Evolutionary conservation across 1,139 yeast genomes (phyloP).

Genomic region (Yamadazyma triangularis): DNA sequence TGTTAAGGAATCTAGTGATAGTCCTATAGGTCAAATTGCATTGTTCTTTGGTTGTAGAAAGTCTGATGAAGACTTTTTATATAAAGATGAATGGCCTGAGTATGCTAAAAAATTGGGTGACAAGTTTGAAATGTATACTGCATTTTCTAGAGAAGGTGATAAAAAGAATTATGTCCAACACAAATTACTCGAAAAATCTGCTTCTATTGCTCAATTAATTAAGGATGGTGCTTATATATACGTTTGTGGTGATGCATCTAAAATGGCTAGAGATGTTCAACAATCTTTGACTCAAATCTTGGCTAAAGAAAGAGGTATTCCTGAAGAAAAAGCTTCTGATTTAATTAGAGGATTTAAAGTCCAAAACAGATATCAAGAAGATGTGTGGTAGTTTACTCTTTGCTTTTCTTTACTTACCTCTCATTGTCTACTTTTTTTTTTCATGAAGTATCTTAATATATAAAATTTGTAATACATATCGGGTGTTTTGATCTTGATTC

Average conservation of each 20-base stretch:
- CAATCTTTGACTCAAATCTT: slow-evolving; percentile 62
- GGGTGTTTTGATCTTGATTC: no score
- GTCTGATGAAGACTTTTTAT: slow-evolving; percentile 70
- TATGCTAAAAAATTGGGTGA: slow-evolving; percentile 62
- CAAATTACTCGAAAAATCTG: slow-evolving; percentile 56
- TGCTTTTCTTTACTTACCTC: no score
- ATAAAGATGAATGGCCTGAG: slow-evolving; percentile 81
- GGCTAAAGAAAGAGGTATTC: slow-evolving; percentile 51
- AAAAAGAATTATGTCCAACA: slow-evolving; percentile 89
- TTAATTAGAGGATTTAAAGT: slow-evolving; percentile 76
- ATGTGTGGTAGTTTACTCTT: slow-evolving; percentile 69
- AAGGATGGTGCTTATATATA: slow-evolving; percentile 80
- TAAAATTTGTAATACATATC: no score
- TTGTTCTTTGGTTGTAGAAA: slow-evolving; percentile 87
- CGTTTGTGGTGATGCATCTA: slow-evolving; percentile 95
- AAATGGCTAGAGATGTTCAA: slow-evolving; percentile 97
- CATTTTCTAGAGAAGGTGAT: slow-evolving; percentile 75
- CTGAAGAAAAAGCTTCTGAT: slow-evolving; percentile 69
- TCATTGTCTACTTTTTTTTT: neutral
- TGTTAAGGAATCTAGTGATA: slow-evolving; percentile 39
- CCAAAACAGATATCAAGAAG: slow-evolving; percentile 91
- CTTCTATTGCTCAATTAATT: slow-evolving; percentile 53
- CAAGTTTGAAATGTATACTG: slow-evolving; percentile 68
- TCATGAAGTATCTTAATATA: neutral
- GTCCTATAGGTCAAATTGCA: slow-evolving; percentile 65